Conservation (phyloP, 768 basidiomycete species). For the Butyriboletus loyo region DNA sequence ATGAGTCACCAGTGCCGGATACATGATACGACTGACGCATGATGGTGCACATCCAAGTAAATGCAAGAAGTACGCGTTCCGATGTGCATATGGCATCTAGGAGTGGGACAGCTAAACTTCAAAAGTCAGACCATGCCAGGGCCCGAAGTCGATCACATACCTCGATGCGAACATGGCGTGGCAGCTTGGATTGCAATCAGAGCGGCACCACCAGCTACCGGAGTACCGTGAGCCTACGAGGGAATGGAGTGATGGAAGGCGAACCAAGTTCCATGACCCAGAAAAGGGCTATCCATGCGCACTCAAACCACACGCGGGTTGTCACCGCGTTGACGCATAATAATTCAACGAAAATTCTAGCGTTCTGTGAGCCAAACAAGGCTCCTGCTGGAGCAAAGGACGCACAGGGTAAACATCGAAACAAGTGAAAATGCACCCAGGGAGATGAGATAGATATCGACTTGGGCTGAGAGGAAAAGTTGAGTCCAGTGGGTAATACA, state of each 20-base stretch:
- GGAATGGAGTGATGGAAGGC: constrained; percentile 15
- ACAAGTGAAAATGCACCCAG: constrained; percentile 57
- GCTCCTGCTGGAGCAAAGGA: neutral
- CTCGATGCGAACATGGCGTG: constrained; percentile 32
- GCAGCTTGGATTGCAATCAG: constrained; percentile 39
- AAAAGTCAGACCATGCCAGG: constrained; percentile 1
- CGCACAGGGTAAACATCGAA: constrained; percentile 59
- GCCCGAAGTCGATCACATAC: constrained; percentile 20
- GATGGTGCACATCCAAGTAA: constrained; percentile 52
- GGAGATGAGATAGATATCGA: constrained; percentile 61
- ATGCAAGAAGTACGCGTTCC: constrained; percentile 52
- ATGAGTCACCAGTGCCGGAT: neutral
- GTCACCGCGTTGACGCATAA: constrained; percentile 48
- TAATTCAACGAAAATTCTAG: constrained; percentile 58
- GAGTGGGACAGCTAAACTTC: neutral
- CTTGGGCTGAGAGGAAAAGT: constrained; percentile 33
- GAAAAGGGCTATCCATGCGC: constrained; percentile 55
- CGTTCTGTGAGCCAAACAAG: constrained; percentile 1
- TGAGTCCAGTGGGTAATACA: constrained; percentile 5
- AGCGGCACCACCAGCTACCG: constrained; percentile 52
- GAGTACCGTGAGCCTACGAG: constrained; percentile 5
- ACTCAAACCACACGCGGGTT: constrained; percentile 71
- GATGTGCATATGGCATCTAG: constrained; percentile 43
- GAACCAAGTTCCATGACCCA: constrained; percentile 60
- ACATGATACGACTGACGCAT: constrained; percentile 35